Base-by-base conservation (phyloP, 2,329 filamentous ascomycete species). In the Colletotrichum aenigma region DNA sequence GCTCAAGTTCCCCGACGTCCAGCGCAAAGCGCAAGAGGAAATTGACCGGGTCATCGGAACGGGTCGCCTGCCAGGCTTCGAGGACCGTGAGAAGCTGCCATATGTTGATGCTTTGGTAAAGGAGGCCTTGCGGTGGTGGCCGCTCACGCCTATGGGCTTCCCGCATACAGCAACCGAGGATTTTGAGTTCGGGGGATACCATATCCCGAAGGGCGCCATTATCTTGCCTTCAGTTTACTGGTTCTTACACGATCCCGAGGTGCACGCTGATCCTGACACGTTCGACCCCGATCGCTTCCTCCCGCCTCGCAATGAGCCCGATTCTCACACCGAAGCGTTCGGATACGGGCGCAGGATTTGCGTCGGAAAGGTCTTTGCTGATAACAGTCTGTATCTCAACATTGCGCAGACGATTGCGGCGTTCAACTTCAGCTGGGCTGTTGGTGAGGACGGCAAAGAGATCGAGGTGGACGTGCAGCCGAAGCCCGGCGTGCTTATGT, bases 231-330 rank as follows among this genome's bases (percentile, higher is more conserved):
- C 80, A 2, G 66, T 75, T 0, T 82, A 79, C 10, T 83, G 78
- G 78, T 79, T 85, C 18, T 89, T 93, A 28, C 93, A 95, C 82
- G 93, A 95, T 79, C 90, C 91, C 3, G 90, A 92, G 43, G 91
- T 91, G 3, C 95, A 95, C 81, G 87, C 90, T 0, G 66, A 83
- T 12, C 84, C 84, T 0, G 76, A 74, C 6, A 16, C 28, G 3
- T 86, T 86, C 26, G 78, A 84, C 30, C 85, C 84, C 0, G 81
- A 82, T 2, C 79, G 85, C 0, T 86, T 79, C 76, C 77, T 87
- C 1, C 58, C 66, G 7, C 79, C 81, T 7, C 75, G 80, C 2
- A 79, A 81, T 1, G 81, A 82, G 16, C 83, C 81, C 1, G 81
- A 84, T 9, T 82, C 85, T 0, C 32, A 30, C 0, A 60, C 62